Evolutionary conservation across 2,329 filamentous ascomycete genomes (phyloP).

Genomic region (Didymella exigua): DNA sequence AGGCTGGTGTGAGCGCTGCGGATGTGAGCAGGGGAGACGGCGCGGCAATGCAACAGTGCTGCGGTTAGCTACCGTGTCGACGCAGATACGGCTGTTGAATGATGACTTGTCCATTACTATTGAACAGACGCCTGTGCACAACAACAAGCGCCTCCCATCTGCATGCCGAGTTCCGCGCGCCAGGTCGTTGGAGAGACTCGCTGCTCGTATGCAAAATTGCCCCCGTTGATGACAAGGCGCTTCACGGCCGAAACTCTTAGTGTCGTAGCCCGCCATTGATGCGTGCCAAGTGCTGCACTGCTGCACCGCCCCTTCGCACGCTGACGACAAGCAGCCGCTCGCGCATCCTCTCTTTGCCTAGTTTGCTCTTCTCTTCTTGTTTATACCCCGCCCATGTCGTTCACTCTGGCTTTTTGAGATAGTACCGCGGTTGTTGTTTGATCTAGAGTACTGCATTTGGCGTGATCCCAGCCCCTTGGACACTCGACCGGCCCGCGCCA

Average conservation of each 20-base stretch:
- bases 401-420: slow-evolving; percentile 27
- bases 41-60: not conserved
- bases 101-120: too few species aligned
- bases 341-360: slow-evolving; percentile 17
- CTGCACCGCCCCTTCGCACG: slow-evolving; percentile 20
- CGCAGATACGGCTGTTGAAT: slow-evolving; percentile 10
- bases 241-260: slow-evolving; percentile 11
- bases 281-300: slow-evolving; percentile 1
- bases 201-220: not conserved
- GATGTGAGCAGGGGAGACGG: slow-evolving; percentile 13
- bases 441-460: not conserved
- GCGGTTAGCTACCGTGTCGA: slow-evolving; percentile 8
- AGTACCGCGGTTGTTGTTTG: not conserved
- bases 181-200: not conserved
- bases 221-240: not conserved
- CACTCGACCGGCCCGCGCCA: slow-evolving; percentile 9
- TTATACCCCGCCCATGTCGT: slow-evolving; percentile 37
- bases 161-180: not conserved
- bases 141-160: not conserved
- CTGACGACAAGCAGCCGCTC: slow-evolving; percentile 30
- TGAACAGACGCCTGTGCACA: too few species aligned
- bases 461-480: not conserved
- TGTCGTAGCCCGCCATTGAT: slow-evolving; percentile 9
- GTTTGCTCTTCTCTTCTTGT: slow-evolving; percentile 12
- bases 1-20: not conserved